These are phyloP conservation scores for Grosmannia huntii DNA, from an alignment of 2,329 filamentous ascomycete genomes.

Conservation along the genomic window DNA sequence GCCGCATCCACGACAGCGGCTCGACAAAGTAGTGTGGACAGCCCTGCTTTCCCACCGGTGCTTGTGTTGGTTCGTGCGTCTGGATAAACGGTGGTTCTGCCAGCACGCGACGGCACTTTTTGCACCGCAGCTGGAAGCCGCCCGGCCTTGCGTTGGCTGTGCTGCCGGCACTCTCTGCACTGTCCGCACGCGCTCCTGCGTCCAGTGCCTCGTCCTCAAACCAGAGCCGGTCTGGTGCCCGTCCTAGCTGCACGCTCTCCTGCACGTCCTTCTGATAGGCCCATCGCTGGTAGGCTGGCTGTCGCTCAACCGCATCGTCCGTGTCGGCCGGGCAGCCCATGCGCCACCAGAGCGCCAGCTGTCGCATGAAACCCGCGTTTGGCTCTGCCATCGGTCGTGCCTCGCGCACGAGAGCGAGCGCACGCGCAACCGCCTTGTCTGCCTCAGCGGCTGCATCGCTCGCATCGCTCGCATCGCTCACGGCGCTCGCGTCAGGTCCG, in stretches of 20 bases:
- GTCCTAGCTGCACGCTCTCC: slow-evolving; percentile 53
- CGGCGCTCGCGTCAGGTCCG: slow-evolving; percentile 11
- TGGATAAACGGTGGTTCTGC: slow-evolving; percentile 50
- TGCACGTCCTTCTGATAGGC: slow-evolving; percentile 41
- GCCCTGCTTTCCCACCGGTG: slow-evolving; percentile 6
- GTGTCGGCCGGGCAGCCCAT: slow-evolving; percentile 65
- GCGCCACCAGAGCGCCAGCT: slow-evolving; percentile 74
- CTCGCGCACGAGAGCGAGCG: slow-evolving; percentile 56
- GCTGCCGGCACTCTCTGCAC: background rate
- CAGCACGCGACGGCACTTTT: slow-evolving; percentile 68
- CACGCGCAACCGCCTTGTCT: slow-evolving; percentile 38
- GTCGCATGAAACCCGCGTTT: slow-evolving; percentile 82
- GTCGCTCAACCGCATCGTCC: slow-evolving; percentile 39
- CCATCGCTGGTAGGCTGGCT: slow-evolving; percentile 70
- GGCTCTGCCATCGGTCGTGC: slow-evolving; percentile 71
- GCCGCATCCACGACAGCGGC: slow-evolving; percentile 88
- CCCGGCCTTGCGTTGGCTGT: background rate
- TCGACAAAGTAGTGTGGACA: slow-evolving; percentile 89
- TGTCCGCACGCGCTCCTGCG: too few relatives aligned
- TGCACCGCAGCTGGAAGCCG: slow-evolving; percentile 61
- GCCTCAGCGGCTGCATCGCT: slow-evolving; percentile 25
- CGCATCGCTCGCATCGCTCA: slow-evolving; percentile 13
- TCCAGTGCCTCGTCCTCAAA: slow-evolving; percentile 60
- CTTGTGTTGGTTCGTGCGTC: slow-evolving; percentile 33
- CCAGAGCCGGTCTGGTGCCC: slow-evolving; percentile 69